Base-by-base conservation (phyloP, 805 yeast genomes). In the Kurtzmaniella cleridarum region DNA sequence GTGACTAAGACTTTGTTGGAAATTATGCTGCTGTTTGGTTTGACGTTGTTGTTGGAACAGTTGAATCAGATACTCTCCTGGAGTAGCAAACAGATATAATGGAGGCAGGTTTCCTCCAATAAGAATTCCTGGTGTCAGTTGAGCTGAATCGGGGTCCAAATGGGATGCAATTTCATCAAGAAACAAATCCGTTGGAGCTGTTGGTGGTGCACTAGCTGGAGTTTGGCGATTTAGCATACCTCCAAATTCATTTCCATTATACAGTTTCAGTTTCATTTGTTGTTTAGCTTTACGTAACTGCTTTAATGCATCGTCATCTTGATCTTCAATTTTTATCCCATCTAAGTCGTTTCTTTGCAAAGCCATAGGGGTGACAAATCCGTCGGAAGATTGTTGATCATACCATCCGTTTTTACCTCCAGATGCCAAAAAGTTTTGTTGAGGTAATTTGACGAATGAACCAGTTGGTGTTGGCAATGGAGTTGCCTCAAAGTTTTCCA, bases 291-390 rank as follows among this genome's bases (percentile, higher is more conserved):
- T 58, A 33, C 57, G 53, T 41, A 68, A 50, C 40, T 65, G 69
- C 43, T 62, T 62, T 41, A 68, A 57, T 0, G 73, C 73, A 49
- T 68, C 71, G 44, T 66, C 66, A 34, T 66, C 71, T 38, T 64
- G 68, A 36, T 59, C 65, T 43, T 65, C 71, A 41, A 61, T 54
- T 20, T 53, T 51, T 32, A 63, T 55, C 2, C 64, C 49, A 20
- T 63, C 69, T 17, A 63, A 40, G 38, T 58, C 63, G 31, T 52
- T 51, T 26, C 59, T 41, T 31, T 48, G 50, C n/a, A 53, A 45
- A 2, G 32, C 42, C 42, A 37, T 42, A 14, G 47, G 53, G 13
- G 42, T 30, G 18, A 30, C 28, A 20, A 29, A 36, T 9, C 39
- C 39, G 27, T 36, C 35, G 35, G 24, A 18, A 10, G 37, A n/a